Evolutionary conservation across 768 basidiomycete genomes (phyloP).

Genomic region (Mycena indigotica): DNA sequence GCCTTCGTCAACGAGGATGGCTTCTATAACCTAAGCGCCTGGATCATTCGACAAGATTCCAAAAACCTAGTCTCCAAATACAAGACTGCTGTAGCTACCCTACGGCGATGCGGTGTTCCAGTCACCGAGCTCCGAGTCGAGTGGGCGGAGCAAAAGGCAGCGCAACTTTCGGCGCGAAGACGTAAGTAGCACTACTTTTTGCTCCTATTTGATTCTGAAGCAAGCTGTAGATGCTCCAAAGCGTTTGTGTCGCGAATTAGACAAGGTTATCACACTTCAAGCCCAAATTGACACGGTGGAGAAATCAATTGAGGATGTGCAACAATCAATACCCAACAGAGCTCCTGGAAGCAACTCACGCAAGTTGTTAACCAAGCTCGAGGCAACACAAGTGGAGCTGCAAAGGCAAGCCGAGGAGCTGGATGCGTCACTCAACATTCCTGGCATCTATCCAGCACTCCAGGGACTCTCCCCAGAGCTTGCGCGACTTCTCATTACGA

Average conservation of each 20-base stretch:
- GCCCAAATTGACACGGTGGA: constrained; percentile 30
- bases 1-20: constrained; percentile 28
- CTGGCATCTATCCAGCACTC: constrained; percentile 37
- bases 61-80: constrained; percentile 20
- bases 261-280: constrained; percentile 34
- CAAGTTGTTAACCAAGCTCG: constrained; percentile 22
- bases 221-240: constrained; percentile 30
- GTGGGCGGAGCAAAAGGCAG: constrained; percentile 36
- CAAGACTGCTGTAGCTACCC: constrained; percentile 7
- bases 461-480: constrained; percentile 30
- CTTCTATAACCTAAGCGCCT: constrained; percentile 34
- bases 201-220: not conserved
- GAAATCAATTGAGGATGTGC: constrained; percentile 21
- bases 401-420: constrained; percentile 31
- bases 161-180: constrained; percentile 32
- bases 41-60: constrained; percentile 28
- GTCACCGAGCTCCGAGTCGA: constrained; percentile 27
- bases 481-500: constrained; percentile 34
- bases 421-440: constrained; percentile 38
- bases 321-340: constrained; percentile 14
- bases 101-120: constrained; percentile 23
- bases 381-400: constrained; percentile 23
- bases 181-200: constrained; percentile 27
- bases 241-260: constrained; percentile 35
- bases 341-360: constrained; percentile 10